phyloP scores from a whole-genome alignment of 2,329 filamentous ascomycete species.

The Venturia pyrina region DNA sequence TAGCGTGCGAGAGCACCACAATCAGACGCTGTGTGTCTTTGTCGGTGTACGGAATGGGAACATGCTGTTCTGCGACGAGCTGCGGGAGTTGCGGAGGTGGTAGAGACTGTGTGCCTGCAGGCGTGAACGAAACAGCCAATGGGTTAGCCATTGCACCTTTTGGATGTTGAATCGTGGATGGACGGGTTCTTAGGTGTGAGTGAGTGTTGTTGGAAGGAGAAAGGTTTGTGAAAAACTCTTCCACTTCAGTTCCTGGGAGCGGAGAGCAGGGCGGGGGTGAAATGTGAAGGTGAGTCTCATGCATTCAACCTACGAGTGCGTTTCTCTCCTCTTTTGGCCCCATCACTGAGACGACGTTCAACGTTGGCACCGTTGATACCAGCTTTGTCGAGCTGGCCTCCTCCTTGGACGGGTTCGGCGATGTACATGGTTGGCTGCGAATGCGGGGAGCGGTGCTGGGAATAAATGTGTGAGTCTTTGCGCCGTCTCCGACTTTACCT shows the following conservation, averaged over 20 bases:
- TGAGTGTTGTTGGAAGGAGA: not conserved
- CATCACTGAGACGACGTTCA: not conserved
- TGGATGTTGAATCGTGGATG: constrained; percentile 1
- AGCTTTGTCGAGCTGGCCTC: not conserved
- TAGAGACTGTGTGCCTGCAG: constrained; percentile 66
- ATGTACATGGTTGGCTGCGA: not conserved
- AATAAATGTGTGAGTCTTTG: not conserved
- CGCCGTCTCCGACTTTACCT: not conserved
- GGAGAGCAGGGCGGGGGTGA: not conserved
- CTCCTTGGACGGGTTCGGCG: not conserved
- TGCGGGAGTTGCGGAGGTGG: constrained; percentile 84
- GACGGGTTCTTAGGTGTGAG: not conserved
- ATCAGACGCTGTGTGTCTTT: constrained; percentile 88
- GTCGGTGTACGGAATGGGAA: constrained; percentile 72
- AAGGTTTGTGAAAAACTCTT: not conserved
- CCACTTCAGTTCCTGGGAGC: not conserved
- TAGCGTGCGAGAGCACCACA: constrained; percentile 93
- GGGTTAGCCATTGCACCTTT: constrained; percentile 3
- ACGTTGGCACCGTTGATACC: not conserved
- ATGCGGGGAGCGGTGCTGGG: not conserved
- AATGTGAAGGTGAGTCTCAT: not conserved
- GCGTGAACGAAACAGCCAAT: not conserved
- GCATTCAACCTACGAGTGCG: not conserved
- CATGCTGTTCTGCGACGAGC: constrained; percentile 85
- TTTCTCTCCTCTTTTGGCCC: not conserved